Conservation (phyloP, 768 basidiomycete species). For the Pleurotus salmoneostramineus region DNA sequence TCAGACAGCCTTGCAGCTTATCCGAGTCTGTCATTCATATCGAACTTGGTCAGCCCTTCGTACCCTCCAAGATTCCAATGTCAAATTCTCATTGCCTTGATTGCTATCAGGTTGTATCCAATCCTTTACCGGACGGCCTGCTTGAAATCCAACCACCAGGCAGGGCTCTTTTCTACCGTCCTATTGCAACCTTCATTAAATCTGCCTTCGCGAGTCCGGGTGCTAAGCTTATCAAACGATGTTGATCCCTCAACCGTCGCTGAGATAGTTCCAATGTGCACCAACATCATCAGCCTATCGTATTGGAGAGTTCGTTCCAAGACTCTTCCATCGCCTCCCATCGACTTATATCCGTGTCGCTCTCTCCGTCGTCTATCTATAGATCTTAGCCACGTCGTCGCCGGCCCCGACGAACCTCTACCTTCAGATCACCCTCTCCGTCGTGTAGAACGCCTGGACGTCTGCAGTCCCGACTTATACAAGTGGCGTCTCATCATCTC, state of each 20-base stretch:
- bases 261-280: not conserved
- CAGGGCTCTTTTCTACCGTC: not conserved
- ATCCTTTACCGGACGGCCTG: not conserved
- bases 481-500: not conserved
- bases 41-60: not conserved
- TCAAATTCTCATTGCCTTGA: not conserved
- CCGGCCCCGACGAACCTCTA: not conserved
- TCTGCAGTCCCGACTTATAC: not conserved
- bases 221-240: constrained; percentile 1
- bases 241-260: not conserved
- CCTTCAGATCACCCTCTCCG: not conserved
- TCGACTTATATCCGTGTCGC: not conserved
- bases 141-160: not conserved
- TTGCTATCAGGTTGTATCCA: not conserved
- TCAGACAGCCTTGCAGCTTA: not conserved
- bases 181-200: not conserved
- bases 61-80: not conserved
- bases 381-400: not conserved
- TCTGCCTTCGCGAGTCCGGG: not conserved
- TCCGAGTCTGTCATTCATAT: not conserved
- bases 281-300: not conserved
- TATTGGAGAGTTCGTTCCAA: constrained; percentile 1
- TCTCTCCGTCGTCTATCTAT: constrained; percentile 3
- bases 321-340: not conserved
- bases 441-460: not conserved